A percentile compares a stretch with the other conserved stretches of the same genome.
phyloP scores from a whole-genome alignment of 495 filamentous ascomycete species.

The Penicillium soppii region DNA sequence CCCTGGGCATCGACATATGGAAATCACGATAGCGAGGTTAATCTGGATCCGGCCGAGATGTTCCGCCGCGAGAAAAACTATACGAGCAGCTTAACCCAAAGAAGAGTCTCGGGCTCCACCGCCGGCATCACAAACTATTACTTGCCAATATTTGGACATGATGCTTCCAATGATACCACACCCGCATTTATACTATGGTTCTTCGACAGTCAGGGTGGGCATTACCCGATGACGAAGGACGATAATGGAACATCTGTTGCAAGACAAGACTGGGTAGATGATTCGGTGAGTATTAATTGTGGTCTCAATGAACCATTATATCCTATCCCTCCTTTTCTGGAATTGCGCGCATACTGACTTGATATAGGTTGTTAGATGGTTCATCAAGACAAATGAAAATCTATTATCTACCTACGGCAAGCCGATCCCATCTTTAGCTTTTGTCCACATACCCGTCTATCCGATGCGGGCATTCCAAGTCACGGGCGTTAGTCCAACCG shows the following conservation, averaged over 20 bases:
- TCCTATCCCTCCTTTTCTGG: no score
- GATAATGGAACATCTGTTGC: constrained; percentile 32
- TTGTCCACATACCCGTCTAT: constrained; percentile 66
- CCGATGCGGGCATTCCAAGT: constrained; percentile 53
- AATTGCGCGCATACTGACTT: not conserved
- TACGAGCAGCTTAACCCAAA: constrained; percentile 48
- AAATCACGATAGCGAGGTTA: constrained; percentile 65
- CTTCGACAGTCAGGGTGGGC: constrained; percentile 67
- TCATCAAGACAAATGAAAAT: constrained; percentile 40
- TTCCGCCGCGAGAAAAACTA: constrained; percentile 53
- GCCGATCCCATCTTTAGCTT: constrained; percentile 61
- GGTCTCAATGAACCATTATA: not conserved
- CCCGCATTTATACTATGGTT: constrained; percentile 64
- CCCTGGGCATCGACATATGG: constrained; percentile 69
- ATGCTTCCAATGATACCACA: constrained; percentile 20
- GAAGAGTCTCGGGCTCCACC: constrained; percentile 34
- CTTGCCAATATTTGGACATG: constrained; percentile 44
- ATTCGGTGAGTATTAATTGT: not conserved
- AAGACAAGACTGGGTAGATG: constrained; percentile 37
- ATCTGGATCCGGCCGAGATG: constrained; percentile 54
- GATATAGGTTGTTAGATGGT: constrained; percentile 56
- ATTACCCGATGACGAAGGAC: constrained; percentile 43
- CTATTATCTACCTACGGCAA: constrained; percentile 38
- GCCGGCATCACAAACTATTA: constrained; percentile 68
- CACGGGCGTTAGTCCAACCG: constrained; percentile 31